These are phyloP conservation scores for Candida sithepensis DNA, from an alignment of 805 yeast genomes.

Conservation along the genomic window DNA sequence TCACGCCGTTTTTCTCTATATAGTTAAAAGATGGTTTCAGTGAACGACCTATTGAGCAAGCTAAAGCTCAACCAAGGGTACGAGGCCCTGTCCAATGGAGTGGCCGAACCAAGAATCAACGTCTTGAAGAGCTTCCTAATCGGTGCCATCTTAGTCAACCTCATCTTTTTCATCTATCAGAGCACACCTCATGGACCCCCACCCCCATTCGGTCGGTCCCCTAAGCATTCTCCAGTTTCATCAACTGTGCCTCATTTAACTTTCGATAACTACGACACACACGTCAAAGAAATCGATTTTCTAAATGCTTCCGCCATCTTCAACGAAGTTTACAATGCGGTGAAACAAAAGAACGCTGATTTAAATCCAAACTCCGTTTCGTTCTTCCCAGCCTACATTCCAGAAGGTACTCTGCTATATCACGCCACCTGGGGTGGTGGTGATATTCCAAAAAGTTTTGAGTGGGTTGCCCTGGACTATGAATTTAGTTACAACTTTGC, in stretches of 20 bases:
- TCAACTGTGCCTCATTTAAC: background rate
- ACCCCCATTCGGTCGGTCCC: background rate
- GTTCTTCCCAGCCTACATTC: constrained; percentile 57
- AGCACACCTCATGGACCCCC: background rate
- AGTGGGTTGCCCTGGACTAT: constrained; percentile 64
- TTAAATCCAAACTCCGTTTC: constrained; percentile 55
- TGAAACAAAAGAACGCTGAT: constrained; percentile 49
- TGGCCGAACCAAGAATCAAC: background rate
- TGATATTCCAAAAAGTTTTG: constrained; percentile 42
- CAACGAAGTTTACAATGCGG: constrained; percentile 49
- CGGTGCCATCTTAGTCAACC: background rate
- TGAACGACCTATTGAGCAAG: background rate
- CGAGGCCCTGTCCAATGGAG: background rate
- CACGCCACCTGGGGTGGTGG: constrained; percentile 44
- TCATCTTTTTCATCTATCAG: background rate
- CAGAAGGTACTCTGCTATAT: constrained; percentile 54
- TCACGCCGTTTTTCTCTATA: too few species aligned
- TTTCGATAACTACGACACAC: constrained; percentile 21
- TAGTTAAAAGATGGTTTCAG: too few species aligned
- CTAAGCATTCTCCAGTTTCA: background rate
- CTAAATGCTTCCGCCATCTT: constrained; percentile 52
- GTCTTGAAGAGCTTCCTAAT: background rate
- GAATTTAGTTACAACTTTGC: constrained; percentile 55
- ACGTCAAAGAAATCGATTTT: constrained; percentile 34
- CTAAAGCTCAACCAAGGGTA: background rate